Evolutionary conservation across 208 protist genomes (phyloP).

Genomic region (Acanthamoeba healyi): DNA sequence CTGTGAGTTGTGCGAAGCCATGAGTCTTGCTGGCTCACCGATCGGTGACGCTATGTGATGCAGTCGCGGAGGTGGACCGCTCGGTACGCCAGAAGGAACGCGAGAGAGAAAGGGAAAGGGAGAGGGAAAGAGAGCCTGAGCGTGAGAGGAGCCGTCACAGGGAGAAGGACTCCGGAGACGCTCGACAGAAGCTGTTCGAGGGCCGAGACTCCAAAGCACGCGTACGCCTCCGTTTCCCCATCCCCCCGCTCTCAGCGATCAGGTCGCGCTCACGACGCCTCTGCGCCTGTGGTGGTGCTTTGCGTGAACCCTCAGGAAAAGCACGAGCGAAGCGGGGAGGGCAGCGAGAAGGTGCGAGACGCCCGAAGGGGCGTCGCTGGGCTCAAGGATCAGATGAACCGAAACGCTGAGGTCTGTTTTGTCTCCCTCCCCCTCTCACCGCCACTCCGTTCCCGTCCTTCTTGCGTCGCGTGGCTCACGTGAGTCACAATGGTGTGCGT

Average conservation of each 20-base stretch:
- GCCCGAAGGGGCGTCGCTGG: background rate
- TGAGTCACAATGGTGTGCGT: no score
- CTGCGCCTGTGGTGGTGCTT: background rate
- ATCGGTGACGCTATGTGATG: background rate
- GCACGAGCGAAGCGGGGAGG: background rate
- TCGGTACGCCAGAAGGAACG: background rate
- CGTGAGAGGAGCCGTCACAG: background rate
- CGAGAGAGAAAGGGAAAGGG: background rate
- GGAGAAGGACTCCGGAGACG: background rate
- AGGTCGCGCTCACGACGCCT: no score
- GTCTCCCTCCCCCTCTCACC: background rate
- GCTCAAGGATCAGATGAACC: conserved; percentile 43
- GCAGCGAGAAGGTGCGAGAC: conserved; percentile 33
- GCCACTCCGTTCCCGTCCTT: no score
- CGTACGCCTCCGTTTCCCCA: background rate
- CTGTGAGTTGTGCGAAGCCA: no score
- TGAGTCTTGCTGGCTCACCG: no score
- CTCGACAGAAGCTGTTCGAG: conserved; percentile 36
- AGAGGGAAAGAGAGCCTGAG: background rate
- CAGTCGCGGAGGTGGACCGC: conserved; percentile 38
- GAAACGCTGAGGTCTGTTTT: conserved; percentile 35
- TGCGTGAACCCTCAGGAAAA: background rate
- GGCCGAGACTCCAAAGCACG: conserved; percentile 28
- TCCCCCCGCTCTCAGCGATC: background rate
- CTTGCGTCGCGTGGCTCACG: no score